A percentile compares a stretch with the other conserved stretches of the same genome.
These are phyloP conservation scores for Suaeda aralocaspica DNA, from an alignment of 148 eudicot genomes.

Conservation along the genomic window DNA sequence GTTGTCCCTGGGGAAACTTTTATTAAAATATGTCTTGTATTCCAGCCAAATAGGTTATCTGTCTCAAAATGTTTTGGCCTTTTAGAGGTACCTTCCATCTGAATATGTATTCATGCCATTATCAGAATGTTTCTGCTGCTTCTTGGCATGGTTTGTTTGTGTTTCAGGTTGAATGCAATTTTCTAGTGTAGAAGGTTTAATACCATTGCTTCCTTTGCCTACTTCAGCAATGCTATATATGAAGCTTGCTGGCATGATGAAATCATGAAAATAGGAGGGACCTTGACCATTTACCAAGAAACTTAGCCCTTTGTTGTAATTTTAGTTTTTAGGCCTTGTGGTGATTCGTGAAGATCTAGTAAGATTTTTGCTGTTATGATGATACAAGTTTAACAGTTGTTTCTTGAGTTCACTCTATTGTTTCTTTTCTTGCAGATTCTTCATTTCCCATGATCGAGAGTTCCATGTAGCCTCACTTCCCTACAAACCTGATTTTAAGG, in stretches of 20 bases:
- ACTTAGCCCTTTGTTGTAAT: background rate
- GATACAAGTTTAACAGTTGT: background rate
- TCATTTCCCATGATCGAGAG: slow-evolving; percentile 73
- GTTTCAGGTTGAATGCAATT: background rate
- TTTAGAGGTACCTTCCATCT: background rate
- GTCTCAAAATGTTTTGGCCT: background rate
- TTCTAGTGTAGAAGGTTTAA: background rate
- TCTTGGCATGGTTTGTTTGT: background rate
- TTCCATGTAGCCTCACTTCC: slow-evolving; percentile 92
- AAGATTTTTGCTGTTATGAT: background rate
- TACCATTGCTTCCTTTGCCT: too few relatives aligned
- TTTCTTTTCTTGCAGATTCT: slow-evolving; percentile 51
- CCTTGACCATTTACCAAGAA: background rate
- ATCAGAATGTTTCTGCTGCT: background rate
- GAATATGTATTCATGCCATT: background rate
- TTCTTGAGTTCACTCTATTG: background rate
- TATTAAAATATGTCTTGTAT: too few relatives aligned
- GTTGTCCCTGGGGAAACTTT: too few relatives aligned
- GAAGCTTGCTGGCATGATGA: background rate
- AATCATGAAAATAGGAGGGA: background rate
- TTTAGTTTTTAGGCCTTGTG: background rate
- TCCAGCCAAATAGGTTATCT: too few relatives aligned
- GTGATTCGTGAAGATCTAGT: background rate
- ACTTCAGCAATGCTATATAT: background rate
- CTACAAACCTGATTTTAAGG: slow-evolving; percentile 87